Evolutionary conservation across 805 yeast species (phyloP).

Genomic region (Kuraishia cidri): DNA sequence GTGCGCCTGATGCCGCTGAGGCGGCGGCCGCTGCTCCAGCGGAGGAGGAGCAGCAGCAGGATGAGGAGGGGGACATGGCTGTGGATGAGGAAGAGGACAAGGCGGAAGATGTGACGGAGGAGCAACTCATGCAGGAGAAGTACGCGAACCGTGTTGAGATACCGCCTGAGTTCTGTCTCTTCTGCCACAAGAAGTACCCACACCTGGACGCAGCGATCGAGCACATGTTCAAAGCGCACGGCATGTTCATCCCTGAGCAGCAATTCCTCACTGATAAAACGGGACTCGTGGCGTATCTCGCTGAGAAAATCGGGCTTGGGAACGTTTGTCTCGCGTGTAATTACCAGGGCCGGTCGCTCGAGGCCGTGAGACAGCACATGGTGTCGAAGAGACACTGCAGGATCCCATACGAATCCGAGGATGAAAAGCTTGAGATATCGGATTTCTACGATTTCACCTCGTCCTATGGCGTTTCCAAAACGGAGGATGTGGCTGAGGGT

Average conservation of each 20-base stretch:
- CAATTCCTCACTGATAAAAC: slow-evolving; percentile 55
- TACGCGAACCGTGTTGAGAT: slow-evolving; percentile 35
- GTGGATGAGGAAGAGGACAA: slow-evolving; percentile 6
- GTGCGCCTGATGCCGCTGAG: slow-evolving; percentile 11
- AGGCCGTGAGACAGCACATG: slow-evolving; percentile 88
- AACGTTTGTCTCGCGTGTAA: slow-evolving; percentile 76
- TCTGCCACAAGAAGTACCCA: slow-evolving; percentile 29
- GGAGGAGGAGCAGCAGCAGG: slow-evolving; percentile 1
- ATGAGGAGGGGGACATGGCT: background rate
- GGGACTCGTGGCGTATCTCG: slow-evolving; percentile 70
- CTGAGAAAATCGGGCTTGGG: slow-evolving; percentile 76
- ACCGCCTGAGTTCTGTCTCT: slow-evolving; percentile 39
- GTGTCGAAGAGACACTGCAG: slow-evolving; percentile 76
- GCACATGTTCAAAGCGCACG: slow-evolving; percentile 78
- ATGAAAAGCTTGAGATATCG: slow-evolving; percentile 67
- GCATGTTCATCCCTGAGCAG: slow-evolving; percentile 81
- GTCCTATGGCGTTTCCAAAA: slow-evolving; percentile 30
- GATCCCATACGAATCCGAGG: slow-evolving; percentile 78
- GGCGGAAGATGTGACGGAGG: slow-evolving; percentile 24
- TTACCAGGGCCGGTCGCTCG: slow-evolving; percentile 77
- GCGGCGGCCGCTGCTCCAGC: slow-evolving; percentile 1
- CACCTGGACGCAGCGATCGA: slow-evolving; percentile 35
- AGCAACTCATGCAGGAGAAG: slow-evolving; percentile 33
- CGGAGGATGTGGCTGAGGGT: slow-evolving; percentile 18
- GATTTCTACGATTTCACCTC: slow-evolving; percentile 80